Evolutionary conservation across 176 grass and related monocot genomes (phyloP).

Genomic region (Microstegium vimineum): DNA sequence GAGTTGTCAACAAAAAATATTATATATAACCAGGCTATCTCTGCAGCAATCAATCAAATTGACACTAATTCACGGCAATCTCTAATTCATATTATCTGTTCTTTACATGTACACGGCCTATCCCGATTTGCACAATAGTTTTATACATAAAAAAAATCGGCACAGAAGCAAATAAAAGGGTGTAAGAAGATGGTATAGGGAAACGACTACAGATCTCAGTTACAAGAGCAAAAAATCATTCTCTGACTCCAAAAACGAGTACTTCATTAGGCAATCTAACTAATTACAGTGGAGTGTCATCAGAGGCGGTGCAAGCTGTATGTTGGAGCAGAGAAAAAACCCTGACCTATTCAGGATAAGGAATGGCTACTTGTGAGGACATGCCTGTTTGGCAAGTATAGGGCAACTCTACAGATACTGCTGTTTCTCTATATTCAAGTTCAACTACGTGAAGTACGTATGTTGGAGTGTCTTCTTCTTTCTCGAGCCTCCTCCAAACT

Average conservation of each 20-base stretch:
- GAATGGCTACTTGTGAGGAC: background rate
- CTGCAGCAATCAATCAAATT: background rate
- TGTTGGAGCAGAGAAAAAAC: conserved; percentile 11
- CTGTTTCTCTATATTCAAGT: background rate
- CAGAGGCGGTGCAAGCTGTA: background rate
- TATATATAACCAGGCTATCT: background rate
- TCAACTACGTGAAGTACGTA: conserved; percentile 61
- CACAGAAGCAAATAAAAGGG: background rate
- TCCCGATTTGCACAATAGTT: background rate
- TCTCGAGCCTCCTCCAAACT: conserved; percentile 64
- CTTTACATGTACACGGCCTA: background rate
- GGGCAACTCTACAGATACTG: conserved; percentile 22
- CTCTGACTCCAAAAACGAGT: background rate
- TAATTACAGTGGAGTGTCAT: conserved; percentile 15
- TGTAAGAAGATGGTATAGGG: background rate
- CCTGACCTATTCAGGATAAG: background rate
- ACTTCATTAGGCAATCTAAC: conserved; percentile 4
- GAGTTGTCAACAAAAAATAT: background rate
- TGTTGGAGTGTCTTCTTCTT: conserved; percentile 41
- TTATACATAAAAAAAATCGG: too few relatives aligned
- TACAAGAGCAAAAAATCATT: conserved; percentile 1
- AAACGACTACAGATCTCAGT: background rate
- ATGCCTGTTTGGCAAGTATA: background rate
- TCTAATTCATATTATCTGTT: background rate
- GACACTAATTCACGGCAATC: background rate